Evolutionary conservation across 805 yeast species (phyloP).

Genomic region (Komagataella ulmi): DNA sequence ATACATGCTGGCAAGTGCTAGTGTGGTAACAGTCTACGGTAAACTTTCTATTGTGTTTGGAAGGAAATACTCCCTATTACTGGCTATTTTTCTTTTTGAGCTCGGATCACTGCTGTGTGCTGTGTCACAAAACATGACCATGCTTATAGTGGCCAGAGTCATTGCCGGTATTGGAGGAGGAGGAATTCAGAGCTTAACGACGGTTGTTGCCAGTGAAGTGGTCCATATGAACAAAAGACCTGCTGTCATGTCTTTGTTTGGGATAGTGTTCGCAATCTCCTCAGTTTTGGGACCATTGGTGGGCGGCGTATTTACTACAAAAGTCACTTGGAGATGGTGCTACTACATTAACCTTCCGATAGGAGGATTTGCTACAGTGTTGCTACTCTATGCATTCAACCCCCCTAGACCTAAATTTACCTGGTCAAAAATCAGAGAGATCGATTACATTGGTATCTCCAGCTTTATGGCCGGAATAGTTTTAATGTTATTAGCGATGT

Average conservation of each 20-base stretch:
- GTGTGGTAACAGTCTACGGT: conserved; percentile 45
- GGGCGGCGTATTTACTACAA: conserved; percentile 50
- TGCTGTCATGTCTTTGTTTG: conserved; percentile 22
- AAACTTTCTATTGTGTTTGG: conserved; percentile 43
- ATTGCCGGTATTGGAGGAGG: conserved; percentile 65
- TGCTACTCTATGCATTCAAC: conserved; percentile 25
- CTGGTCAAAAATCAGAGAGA: conserved; percentile 1
- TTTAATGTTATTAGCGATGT: conserved; percentile 29
- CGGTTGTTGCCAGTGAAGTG: conserved; percentile 43
- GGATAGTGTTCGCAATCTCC: conserved; percentile 32
- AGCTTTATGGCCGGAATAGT: conserved; percentile 28
- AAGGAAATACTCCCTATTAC: conserved; percentile 33
- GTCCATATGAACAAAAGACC: conserved; percentile 30
- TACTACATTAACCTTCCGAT: conserved; percentile 59
- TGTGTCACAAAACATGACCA: conserved; percentile 35
- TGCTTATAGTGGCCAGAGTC: conserved; percentile 60
- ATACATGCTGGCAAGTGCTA: conserved; percentile 38
- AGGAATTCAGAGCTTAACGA: conserved; percentile 44
- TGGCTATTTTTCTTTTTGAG: conserved; percentile 40
- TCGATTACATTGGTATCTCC: conserved; percentile 38
- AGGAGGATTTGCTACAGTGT: conserved; percentile 35
- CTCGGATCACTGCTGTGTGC: conserved; percentile 53
- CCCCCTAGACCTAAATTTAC: conserved; percentile 20
- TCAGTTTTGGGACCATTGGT: conserved; percentile 48
- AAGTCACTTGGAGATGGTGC: conserved; percentile 53